phyloP scores from a whole-genome alignment of 257 asterid species.

The Euphrasia confusa region DNA sequence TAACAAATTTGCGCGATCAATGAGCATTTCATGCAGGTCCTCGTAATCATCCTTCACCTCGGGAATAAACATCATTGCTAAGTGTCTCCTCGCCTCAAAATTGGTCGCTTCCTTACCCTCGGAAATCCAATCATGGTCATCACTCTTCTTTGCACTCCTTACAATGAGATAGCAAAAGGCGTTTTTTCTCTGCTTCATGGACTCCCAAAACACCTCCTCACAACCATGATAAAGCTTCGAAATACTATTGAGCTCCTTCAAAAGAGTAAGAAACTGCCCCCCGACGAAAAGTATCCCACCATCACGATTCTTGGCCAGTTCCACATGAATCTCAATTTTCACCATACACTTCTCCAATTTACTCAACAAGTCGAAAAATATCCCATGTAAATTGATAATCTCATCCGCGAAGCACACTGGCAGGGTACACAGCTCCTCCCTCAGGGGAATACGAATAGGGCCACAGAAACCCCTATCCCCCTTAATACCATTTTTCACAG shows the following conservation, averaged over 20 bases:
- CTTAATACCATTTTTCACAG: conserved; percentile 36
- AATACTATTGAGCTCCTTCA: conserved; percentile 61
- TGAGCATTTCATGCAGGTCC: conserved; percentile 91
- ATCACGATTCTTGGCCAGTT: conserved; percentile 30
- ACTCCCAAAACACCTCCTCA: conserved; percentile 60
- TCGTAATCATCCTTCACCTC: conserved; percentile 80
- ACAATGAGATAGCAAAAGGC: conserved; percentile 60
- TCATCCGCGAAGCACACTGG: conserved; percentile 37
- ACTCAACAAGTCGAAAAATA: conserved; percentile 45
- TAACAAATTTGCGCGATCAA: conserved; percentile 77
- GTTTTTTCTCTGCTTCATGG: conserved; percentile 49
- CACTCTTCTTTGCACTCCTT: conserved; percentile 61
- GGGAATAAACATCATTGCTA: conserved; percentile 77
- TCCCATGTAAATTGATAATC: conserved; percentile 34
- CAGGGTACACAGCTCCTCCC: conserved; percentile 26
- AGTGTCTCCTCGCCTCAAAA: conserved; percentile 82
- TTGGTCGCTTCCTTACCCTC: conserved; percentile 67
- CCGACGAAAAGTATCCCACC: conserved; percentile 34
- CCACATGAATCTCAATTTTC: conserved; percentile 48
- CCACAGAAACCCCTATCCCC: conserved; percentile 24
- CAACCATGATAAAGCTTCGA: conserved; percentile 53
- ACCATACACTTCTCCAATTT: conserved; percentile 48
- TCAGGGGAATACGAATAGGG: conserved; percentile 34
- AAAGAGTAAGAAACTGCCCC: conserved; percentile 54
- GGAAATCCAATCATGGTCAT: conserved; percentile 71